These are phyloP conservation scores for Phellopilus nigrolimitatus DNA, from an alignment of 1,284 basidiomycete species.

Conservation along the genomic window DNA sequence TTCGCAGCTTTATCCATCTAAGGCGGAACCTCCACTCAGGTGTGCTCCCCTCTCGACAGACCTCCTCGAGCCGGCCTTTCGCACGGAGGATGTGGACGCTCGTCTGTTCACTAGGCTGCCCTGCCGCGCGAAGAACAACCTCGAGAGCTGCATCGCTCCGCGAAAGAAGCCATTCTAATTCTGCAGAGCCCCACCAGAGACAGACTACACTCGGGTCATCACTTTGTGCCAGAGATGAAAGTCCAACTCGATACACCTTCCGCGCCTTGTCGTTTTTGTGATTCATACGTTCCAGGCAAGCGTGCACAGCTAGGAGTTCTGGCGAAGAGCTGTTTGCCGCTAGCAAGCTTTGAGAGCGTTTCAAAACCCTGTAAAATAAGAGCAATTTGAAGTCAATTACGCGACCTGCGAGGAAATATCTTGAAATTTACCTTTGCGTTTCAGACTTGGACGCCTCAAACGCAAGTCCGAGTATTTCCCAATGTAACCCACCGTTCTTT, in stretches of 20 bases:
- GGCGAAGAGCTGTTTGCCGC: conserved; percentile 62
- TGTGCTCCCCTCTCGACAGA: conserved; percentile 5
- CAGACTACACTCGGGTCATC: conserved; percentile 36
- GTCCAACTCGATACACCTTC: conserved; percentile 75
- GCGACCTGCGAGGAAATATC: conserved; percentile 4
- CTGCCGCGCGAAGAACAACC: conserved; percentile 50
- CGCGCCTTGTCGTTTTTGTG: conserved; percentile 71
- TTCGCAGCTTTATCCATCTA: conserved; percentile 58
- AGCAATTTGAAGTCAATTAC: no score
- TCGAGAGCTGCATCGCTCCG: conserved; percentile 44
- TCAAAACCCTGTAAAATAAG: conserved; percentile 53
- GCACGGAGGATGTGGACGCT: conserved; percentile 52
- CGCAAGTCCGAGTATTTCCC: conserved; percentile 59
- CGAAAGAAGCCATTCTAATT: conserved; percentile 80
- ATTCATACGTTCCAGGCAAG: conserved; percentile 71
- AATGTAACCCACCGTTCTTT: conserved; percentile 45
- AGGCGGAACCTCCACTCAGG: conserved; percentile 51
- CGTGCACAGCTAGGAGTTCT: conserved; percentile 77
- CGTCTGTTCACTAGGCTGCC: conserved; percentile 41
- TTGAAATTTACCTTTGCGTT: conserved; percentile 50
- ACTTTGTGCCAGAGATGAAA: conserved; percentile 37
- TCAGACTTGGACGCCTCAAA: conserved; percentile 60
- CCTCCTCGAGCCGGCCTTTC: conserved; percentile 50
- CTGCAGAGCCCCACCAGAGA: conserved; percentile 87
- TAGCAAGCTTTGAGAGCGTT: conserved; percentile 69